Base-by-base conservation (phyloP, 2,329 filamentous ascomycete genomes). In the Fusarium sp. region DNA sequence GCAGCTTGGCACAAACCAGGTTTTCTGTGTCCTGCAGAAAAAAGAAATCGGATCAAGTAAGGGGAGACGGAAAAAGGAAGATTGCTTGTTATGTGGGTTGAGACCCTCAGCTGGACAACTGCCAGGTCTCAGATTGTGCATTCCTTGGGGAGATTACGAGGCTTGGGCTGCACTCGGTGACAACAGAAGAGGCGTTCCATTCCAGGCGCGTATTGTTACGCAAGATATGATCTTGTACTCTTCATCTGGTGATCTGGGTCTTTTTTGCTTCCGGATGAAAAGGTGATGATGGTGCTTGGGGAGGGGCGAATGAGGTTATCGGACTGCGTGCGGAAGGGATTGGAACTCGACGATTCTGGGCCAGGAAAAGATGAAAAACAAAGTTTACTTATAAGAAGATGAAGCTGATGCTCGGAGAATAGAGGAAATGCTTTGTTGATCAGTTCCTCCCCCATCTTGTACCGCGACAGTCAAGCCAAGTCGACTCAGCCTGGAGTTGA, bases 121-220 rank as follows among this genome's bases (percentile, higher is more conserved):
- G 18, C 30, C 6, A 64, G 56, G 72, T 75, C 66, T 74, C 43
- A 73, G 58, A 35, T 43, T 34, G 13, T 52, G 41, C 69, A 74
- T 75, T 73, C 72, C 72, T 70, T 23, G 43, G 64, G 65, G 69
- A 75, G 59, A 74, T 67, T 75, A 25, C 43, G 25, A 34, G 62
- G 57, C 60, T 64, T 41, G 34, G 27, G 39, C 45, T 62, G 57
- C 50, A 61, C 34, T 50, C 56, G 45, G 35, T 45, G 50, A 25
- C 35, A 64, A 50, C 30, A 48, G 37, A 57, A 14, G 20, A 39
- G 39, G 39, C 32, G 52, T 25, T 41, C 14, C 72, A 74, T 74
- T 74, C 72, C 64, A 61, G 20, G 5, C 27, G 43, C 50, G 18
- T 25, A 62, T 32, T 25, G 43, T 63, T 45, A 45, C 41, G 56